Conservation (phyloP, 73 alveolate genomes). For the Symbiodinium natans region DNA sequence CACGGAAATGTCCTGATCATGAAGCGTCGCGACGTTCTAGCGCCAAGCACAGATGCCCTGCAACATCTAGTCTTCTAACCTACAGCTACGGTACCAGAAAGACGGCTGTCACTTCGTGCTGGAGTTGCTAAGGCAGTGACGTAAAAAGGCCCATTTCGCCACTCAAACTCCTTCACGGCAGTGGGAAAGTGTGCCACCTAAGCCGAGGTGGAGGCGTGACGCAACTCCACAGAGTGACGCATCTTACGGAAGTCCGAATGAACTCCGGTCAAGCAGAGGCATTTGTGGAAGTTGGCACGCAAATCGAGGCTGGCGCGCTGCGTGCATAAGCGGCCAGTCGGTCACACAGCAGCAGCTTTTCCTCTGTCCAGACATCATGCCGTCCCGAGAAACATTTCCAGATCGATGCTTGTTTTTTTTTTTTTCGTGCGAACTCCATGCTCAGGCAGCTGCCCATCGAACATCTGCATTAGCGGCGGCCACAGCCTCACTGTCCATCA, state of each 20-base stretch:
- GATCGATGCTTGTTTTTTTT: background rate
- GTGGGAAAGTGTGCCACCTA: slow-evolving; percentile 91
- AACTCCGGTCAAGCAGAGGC: no score
- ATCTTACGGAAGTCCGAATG: no score
- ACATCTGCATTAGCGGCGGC: slow-evolving; percentile 26
- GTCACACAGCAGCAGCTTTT: slow-evolving; percentile 33
- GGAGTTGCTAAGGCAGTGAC: slow-evolving; percentile 1
- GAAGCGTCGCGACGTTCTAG: background rate
- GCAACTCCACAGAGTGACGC: no score
- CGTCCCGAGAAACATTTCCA: no score
- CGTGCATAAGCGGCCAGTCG: slow-evolving; percentile 90
- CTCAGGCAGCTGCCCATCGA: slow-evolving; percentile 20
- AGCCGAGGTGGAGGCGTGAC: no score
- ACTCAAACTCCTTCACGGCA: slow-evolving; percentile 87
- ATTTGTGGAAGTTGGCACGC: no score
- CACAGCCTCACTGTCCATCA: slow-evolving; percentile 51
- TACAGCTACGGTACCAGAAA: no score
- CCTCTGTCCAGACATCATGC: background rate
- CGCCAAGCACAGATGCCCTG: no score
- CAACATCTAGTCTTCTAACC: no score
- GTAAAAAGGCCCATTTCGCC: slow-evolving; percentile 91
- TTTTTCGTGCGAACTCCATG: background rate
- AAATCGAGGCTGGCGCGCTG: slow-evolving; percentile 19
- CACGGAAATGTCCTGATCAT: background rate
- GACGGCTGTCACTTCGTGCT: no score